Conservation (phyloP, 2,329 filamentous ascomycete species). For the Fonsecaea erecta region DNA sequence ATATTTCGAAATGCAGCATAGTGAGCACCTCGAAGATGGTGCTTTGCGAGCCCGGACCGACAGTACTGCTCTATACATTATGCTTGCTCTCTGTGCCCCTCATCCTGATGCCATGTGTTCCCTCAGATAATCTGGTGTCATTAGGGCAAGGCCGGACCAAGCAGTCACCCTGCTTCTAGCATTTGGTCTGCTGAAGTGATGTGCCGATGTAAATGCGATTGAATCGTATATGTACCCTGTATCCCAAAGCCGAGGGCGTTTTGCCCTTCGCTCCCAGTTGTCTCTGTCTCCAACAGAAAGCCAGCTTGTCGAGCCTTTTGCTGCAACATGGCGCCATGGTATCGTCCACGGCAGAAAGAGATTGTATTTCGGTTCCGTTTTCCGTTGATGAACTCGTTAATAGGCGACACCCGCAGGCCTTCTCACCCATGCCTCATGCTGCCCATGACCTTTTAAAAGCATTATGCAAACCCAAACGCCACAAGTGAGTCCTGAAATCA, state of each 20-base stretch:
- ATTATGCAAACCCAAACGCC: background rate
- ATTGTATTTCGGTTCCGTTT: background rate
- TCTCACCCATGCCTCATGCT: background rate
- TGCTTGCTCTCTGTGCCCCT: background rate
- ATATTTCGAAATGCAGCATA: background rate
- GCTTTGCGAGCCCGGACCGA: background rate
- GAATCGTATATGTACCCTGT: background rate
- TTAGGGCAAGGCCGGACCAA: background rate
- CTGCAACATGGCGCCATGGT: background rate
- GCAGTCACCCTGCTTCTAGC: background rate
- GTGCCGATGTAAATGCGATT: conserved; percentile 3
- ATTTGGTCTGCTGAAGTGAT: background rate
- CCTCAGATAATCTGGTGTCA: background rate
- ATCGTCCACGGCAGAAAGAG: background rate
- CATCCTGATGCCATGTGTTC: background rate
- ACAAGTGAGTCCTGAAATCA: background rate
- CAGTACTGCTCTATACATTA: background rate
- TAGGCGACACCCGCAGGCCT: background rate
- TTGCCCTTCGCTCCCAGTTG: background rate
- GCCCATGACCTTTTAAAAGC: background rate
- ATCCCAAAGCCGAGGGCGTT: background rate
- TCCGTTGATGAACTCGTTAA: background rate
- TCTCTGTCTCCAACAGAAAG: background rate
- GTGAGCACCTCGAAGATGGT: background rate
- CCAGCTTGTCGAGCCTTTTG: background rate